These are phyloP conservation scores for Dendrobium officinale DNA, from an alignment of 106 monocot genomes.

Conservation along the genomic window DNA sequence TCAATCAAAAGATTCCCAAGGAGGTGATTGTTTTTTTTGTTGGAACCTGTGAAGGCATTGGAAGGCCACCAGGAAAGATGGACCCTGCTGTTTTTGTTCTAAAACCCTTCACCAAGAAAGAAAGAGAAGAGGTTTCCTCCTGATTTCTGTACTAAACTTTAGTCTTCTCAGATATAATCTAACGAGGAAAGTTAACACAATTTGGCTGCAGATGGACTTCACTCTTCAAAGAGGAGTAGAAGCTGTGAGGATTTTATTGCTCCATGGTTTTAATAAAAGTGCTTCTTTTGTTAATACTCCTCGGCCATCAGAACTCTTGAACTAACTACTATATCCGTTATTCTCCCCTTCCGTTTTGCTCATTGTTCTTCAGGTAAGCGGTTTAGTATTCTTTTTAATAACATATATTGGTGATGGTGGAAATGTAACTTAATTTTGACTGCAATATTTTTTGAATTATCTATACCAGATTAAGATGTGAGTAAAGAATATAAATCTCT, in stretches of 20 bases:
- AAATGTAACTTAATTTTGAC: background rate
- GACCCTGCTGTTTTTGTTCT: conserved; percentile 77
- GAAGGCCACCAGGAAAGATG: conserved; percentile 88
- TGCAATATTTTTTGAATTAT: background rate
- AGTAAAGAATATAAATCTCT: background rate
- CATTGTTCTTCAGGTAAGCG: background rate
- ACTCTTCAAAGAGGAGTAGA: conserved; percentile 59
- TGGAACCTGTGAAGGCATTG: conserved; percentile 60
- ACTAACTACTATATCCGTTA: conserved; percentile 3
- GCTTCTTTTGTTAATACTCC: conserved; percentile 65
- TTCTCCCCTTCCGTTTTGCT: too few species aligned
- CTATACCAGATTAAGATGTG: background rate
- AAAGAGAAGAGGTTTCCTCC: conserved; percentile 67
- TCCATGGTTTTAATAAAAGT: conserved; percentile 74
- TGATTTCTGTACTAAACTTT: background rate
- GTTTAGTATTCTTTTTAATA: background rate
- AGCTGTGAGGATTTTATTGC: conserved; percentile 58
- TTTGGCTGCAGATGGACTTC: conserved; percentile 53
- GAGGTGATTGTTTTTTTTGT: conserved; percentile 10
- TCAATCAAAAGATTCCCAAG: background rate
- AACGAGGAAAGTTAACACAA: background rate
- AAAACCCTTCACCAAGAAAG: conserved; percentile 68
- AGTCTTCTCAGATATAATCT: background rate
- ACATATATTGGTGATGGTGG: background rate
- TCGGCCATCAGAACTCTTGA: conserved; percentile 44